Evolutionary conservation across 2,329 filamentous ascomycete species (phyloP), one percentile per base, ranked within the genome.

Genomic region (Tolypocladium nubicola): DNA sequence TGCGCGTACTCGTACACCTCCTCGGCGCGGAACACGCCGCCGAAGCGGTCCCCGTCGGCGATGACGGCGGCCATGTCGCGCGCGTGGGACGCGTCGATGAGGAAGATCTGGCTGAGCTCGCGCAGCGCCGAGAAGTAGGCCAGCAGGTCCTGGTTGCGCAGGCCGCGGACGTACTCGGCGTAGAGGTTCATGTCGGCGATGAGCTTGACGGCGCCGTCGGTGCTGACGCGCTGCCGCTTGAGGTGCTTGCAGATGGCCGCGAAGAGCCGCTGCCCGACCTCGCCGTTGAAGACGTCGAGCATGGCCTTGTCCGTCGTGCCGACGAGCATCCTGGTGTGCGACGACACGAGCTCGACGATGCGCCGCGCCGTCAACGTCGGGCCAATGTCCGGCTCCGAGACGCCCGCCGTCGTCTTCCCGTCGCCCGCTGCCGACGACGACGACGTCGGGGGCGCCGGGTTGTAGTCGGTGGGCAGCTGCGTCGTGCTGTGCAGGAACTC

Each of bases 1-100:
- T 97, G 91, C 1, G 93, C 94, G 75, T 95, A 99, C 76, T 97
- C 93, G 67, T 96, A 96, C 4, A 97, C 94, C 76, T 99, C 94
- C 71, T 99, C 94, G 0, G 93, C 90, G 23, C 92, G 82, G 67
- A 97, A 97, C 53, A 99, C 89, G 14, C 94, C 94, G 33, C 89
- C 83, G 70, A 97, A 99, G 2, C 93, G 83, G 67, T 93, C 89
- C 1, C 84, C 85, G 68, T 99, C 94, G 0, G 94, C 92, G 68
- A 99, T 97, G 57, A 99, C 90, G 2, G 87, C 88, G 7, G 94
- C 94, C 79, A 99, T 87, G 71, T 97, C 94, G 71, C 96, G 96
- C 16, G 94, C 90, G 68, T 97, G 88, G 30, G 65, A 63, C 3
- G 88, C 81, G 61, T 93, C 90, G 61, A 99, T 95, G 54, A 99